Base-by-base conservation (phyloP, 2,329 filamentous ascomycete genomes). In the Penicillium sp. region DNA sequence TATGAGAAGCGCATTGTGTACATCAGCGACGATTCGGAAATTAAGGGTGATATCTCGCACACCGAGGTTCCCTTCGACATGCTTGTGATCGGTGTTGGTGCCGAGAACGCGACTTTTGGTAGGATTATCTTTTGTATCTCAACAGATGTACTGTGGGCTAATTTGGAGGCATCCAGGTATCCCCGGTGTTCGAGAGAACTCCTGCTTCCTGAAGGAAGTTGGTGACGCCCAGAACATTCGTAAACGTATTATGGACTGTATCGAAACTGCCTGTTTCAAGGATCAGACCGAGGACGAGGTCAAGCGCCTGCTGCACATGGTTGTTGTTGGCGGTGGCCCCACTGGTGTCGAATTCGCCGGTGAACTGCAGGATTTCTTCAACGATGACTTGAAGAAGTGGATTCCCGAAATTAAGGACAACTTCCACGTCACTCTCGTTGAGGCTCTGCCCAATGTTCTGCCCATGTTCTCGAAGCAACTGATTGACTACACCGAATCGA, bases 181-280 rank as follows among this genome's bases (percentile, higher is more conserved):
- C 68, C 91, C 91, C 51, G 94, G 94, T 74, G 94, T 99, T 53
- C 87, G 86, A 64, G 94, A 99, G 78, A 80, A 99, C 81, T 93
- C 90, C 66, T 96, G 92, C 80, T 99, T 99, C 84, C 79, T 99
- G 73, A 99, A 99, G 83, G 95, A 99, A 79, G 96, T 99, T 70
- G 86, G 84, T 62, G 95, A 99, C 74, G 94, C 94, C 54, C 94
- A 99, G 78, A 84, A 85, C 70, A 99, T 99, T 72, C 91, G 94
- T 71, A 97, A 93, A 82, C 91, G 91, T 77, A 97, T 99, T 77
- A 99, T 99, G 94, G 94, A 99, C 79, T 99, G 94, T 74, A 92
- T 96, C 66, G 94, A 99, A 80, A 97, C 93, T 34, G 94, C 94
- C 48, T 93, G 91, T 59, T 97, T 99, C 87, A 97, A 97, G 84